Base-by-base conservation (phyloP, 371 early-diverging fungal species). In the Syncephalis fuscata region DNA sequence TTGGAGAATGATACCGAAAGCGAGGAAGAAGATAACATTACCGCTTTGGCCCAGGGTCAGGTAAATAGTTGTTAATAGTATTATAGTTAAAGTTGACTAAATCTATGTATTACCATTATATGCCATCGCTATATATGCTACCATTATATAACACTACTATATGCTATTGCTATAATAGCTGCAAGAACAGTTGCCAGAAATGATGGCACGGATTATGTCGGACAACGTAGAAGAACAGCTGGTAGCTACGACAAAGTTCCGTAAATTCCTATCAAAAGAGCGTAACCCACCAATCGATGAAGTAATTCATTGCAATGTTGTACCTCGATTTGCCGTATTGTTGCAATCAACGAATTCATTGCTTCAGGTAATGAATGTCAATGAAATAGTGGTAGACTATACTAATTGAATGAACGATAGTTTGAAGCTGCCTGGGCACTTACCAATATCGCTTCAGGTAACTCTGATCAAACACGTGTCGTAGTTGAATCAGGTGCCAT, bases 401-500 rank as follows among this genome's bases (percentile, higher is more conserved):
- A n/a, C n/a, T n/a, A n/a, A n/a, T n/a, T n/a, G n/a, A n/a, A n/a
- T n/a, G n/a, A n/a, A n/a, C n/a, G n/a, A 23, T 73, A 95, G 88
- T 94, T 98, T 64, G 99, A 99, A 68, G 87, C 98, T 48, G 98
- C 98, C 15, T 99, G 99, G 99, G 99, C 97, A 36, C 71, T 99
- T 54, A 99, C 99, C 51, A 99, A 99, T 69, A 99, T 99, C 64
- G 98, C 99, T 15, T 98, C 99, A 5, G 99, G 99, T 21, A 82
- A 89, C 15, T 88, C 94, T 3, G 66, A 78, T 48, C 99, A 99
- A 69, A 99, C 99, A 2, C 76, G 85, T 61, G 76, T 78, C 37
- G 95, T 98, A n/a, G 83, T 99, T 45, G 79, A 95, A 36, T 65
- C 80, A 43, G 88, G 88, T 44, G 98, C 98, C 5, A 85, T 99